Evolutionary conservation across 2,329 filamentous ascomycete species (phyloP), one percentile per base, ranked within the genome.

Genomic region (Plectosphaerella cucumerina): DNA sequence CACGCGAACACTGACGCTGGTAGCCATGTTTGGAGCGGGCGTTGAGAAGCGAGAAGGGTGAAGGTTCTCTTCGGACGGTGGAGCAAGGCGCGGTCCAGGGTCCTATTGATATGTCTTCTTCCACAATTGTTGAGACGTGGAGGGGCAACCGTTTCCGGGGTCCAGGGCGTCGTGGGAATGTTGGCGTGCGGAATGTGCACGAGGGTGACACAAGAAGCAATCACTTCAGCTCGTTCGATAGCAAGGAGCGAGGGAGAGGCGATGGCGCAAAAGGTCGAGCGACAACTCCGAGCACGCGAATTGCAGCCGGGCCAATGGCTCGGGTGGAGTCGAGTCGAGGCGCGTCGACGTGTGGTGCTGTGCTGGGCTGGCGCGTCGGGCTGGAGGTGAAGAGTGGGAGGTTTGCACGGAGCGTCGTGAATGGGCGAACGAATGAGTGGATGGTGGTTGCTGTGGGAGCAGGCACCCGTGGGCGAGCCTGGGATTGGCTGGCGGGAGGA

Each of bases 1-100:
- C 52, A 60, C 60, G 48, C 63, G 63, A 49, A 62, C 57, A 52
- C 69, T 67, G 15, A 60, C 58, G 57, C 70, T 64, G 52, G 65
- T 66, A 50, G 65, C 62, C 70, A 72, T 72, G 44, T 45, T 61
- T 53, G 51, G n/a, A 23, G 39, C 34, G 3, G 14, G 14, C n/a
- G 35, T 17, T 3, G 35, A 3, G 35, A 18, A 18, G 14, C 14
- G 31, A 34, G 15, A 37, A 18, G 3, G 17, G 31, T 8, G 8
- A 34, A 37, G 17, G 35, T n/a, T n/a, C 9, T 37, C 35, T 6
- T 5, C 14, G 17, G 14, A 14, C 9, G 14, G 35, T 9, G 14
- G 14, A 11, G 12, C 34, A 11, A 37, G 17, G 35, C 14, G 17
- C 6, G 35, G 17, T 37, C 6, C 15, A 37, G 17, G 35, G 17